These are phyloP conservation scores for Guadua angustifolia DNA, from an alignment of 176 grass and related monocot genomes.

Conservation along the genomic window DNA sequence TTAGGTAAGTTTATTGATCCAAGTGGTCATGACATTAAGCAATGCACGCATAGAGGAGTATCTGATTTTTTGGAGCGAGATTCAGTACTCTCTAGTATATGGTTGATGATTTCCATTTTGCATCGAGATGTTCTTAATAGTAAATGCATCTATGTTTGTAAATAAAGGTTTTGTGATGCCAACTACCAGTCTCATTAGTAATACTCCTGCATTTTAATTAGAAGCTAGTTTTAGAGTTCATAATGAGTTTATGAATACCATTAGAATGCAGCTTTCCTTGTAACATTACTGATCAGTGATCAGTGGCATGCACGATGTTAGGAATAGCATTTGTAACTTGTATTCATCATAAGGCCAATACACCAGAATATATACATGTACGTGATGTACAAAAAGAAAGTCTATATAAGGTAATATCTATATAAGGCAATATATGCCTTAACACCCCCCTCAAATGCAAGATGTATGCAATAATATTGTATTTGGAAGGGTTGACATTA, in stretches of 20 bases:
- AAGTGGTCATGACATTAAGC: not conserved
- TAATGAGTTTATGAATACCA: not conserved
- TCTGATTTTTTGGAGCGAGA: not conserved
- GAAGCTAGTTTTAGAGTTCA: not conserved
- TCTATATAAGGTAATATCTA: too few relatives aligned
- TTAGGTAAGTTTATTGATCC: not conserved
- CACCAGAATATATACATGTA: too few relatives aligned
- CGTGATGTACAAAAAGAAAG: too few relatives aligned
- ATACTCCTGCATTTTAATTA: constrained; percentile 4
- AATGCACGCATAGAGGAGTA: not conserved
- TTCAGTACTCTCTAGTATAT: not conserved
- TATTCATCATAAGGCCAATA: too few relatives aligned
- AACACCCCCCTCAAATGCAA: too few relatives aligned
- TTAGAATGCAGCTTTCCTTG: not conserved
- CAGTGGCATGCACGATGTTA: not conserved
- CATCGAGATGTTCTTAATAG: not conserved
- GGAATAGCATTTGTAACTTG: too few relatives aligned
- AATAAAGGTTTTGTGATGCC: not conserved
- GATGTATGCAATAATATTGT: too few relatives aligned
- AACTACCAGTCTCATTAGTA: not conserved
- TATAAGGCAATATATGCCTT: too few relatives aligned
- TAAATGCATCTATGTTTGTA: constrained; percentile 2
- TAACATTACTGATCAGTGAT: not conserved
- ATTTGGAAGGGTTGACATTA: too few relatives aligned
- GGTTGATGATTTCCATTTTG: not conserved